These are phyloP conservation scores for Skeletonema costatum DNA, from an alignment of 108 stramenopile genomes.

Conservation along the genomic window DNA sequence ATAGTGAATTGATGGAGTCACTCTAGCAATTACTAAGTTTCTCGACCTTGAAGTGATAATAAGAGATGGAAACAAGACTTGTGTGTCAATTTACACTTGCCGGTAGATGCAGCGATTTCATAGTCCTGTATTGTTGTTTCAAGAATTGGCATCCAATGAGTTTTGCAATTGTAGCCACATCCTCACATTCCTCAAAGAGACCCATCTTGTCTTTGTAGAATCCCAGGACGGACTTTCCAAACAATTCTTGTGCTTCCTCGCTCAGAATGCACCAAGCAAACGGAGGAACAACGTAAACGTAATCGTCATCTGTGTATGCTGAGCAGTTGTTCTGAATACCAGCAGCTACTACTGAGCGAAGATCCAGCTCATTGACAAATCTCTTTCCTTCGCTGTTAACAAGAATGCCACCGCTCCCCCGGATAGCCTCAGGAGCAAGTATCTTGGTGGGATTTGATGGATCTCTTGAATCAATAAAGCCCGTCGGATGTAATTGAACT, in stretches of 20 bases:
- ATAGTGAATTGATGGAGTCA: conserved; percentile 81
- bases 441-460: conserved; percentile 63
- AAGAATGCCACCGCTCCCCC: conserved; percentile 81
- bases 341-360: conserved; percentile 47
- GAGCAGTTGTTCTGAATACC: conserved; percentile 57
- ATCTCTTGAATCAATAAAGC: conserved; percentile 80
- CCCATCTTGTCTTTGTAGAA: conserved; percentile 47
- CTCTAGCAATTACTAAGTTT: conserved; percentile 65
- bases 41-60: conserved; percentile 36
- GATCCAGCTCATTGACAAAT: conserved; percentile 83
- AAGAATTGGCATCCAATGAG: conserved; percentile 31
- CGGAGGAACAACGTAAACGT: conserved; percentile 41
- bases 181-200: conserved; percentile 38
- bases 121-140: conserved; percentile 37
- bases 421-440: conserved; percentile 84
- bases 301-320: conserved; percentile 55
- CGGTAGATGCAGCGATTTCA: conserved; percentile 19
- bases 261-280: conserved; percentile 42
- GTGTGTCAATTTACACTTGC: conserved; percentile 22
- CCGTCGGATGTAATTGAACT: conserved; percentile 89
- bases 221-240: conserved; percentile 20
- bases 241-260: conserved; percentile 36
- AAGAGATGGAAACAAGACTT: conserved; percentile 31
- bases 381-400: conserved; percentile 64
- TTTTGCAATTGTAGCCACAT: conserved; percentile 33